Evolutionary conservation across 306 rosid species (phyloP), one percentile per base, ranked within the genome.

Genomic region (Sicyos edulis): DNA sequence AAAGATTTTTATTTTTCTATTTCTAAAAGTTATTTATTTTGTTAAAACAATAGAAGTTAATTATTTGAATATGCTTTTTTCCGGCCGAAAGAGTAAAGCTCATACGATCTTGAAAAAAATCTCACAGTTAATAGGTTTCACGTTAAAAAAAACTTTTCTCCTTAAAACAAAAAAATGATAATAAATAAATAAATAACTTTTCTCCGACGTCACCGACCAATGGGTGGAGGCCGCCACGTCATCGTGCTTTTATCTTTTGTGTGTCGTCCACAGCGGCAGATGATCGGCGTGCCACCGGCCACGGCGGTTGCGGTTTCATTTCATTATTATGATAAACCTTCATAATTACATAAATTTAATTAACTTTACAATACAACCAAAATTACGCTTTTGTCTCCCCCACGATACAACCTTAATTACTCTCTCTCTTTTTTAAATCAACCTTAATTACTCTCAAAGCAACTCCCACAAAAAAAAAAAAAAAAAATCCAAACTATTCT

Each of bases 281-380:
- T 49, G 68, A 62, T 62, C 15, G 52, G 70, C 71, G 53, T 42
- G 52, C 17, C 71, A 65, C 71, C 69, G 69, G 49, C 53, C 71
- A 42, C 9, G 17, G 54, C 52, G 53, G 54, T 65, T 62, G 4
- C 0, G 24, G 69, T 37, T 62, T 62, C 0, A 44, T 65, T 16
- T 63, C 0, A 65, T 65, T 7, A 65, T 65, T 19, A 37, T 5
- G 0, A 65, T 17, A 17, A 58, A 58, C 44, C 17, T 12, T 42
- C 71, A 65, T 40, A 65, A 40, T 65, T 65, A 65, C 53, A 9
- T 16, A n/a, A 4, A 40, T 10, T 42, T 8, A 9, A 32, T 7
- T 7, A 32, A 37, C 50, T 34, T 37, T 37, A 37, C 44, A 37
- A 37, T 62, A 34, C 50, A 9, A 40, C 6, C 16, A 10, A 64